These are phyloP conservation scores for Clarireedia hainanense DNA, from an alignment of 2,329 filamentous ascomycete species.

Conservation along the genomic window DNA sequence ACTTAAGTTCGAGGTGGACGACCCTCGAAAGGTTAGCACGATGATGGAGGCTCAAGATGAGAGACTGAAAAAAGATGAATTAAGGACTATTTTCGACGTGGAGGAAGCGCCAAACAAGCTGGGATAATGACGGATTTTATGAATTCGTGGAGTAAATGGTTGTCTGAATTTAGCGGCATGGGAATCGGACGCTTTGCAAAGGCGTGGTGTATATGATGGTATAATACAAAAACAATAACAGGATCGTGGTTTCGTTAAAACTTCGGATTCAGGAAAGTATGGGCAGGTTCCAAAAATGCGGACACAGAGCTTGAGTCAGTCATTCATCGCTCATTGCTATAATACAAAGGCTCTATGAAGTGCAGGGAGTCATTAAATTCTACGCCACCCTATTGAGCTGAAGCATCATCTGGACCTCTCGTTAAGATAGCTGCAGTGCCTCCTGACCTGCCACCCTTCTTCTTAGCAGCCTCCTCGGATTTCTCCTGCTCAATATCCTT, in stretches of 20 bases:
- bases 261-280: no score
- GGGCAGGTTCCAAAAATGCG: neutral
- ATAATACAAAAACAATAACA: neutral
- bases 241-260: no score
- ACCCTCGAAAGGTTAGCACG: conserved; percentile 73
- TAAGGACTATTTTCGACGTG: conserved; percentile 67
- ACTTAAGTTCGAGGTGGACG: conserved; percentile 83
- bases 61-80: conserved; percentile 50
- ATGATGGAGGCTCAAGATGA: conserved; percentile 80
- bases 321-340: conserved; percentile 29
- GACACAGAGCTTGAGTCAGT: neutral
- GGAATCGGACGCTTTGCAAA: neutral
- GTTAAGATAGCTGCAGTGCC: conserved; percentile 70
- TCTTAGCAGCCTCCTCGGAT: conserved; percentile 95
- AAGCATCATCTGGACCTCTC: conserved; percentile 39
- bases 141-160: neutral
- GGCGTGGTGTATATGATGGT: neutral
- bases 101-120: conserved; percentile 67
- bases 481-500: conserved; percentile 99
- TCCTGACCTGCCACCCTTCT: conserved; percentile 76
- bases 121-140: conserved; percentile 43
- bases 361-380: conserved; percentile 15
- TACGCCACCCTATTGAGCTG: conserved; percentile 14
- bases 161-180: conserved; percentile 28
- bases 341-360: conserved; percentile 27